Evolutionary conservation across 1,284 basidiomycete genomes (phyloP), one percentile per base, ranked within the genome.

Genomic region (Fomes fomentarius): DNA sequence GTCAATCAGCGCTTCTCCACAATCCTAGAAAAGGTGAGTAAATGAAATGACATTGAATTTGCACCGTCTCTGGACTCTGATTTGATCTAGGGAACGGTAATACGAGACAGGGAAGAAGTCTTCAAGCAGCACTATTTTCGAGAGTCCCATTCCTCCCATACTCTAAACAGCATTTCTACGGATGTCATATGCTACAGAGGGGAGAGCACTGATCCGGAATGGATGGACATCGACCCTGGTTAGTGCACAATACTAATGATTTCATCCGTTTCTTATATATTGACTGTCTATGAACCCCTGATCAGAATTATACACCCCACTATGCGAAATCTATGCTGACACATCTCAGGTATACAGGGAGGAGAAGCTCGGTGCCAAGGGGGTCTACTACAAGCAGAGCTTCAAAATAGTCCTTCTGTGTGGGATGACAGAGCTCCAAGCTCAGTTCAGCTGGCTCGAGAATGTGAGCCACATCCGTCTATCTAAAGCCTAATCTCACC

Each of bases 351-450:
- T 77, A 11, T 58, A 63, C 17, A 68, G 62, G 22, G 46, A 39
- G 1, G 50, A 50, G 10, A 34, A 38, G 4, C 6, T 14, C 4
- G 69, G 66, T 2, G 15, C 57, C 7, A 43, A 44, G 0, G 68
- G 69, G 12, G 45, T 50, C 4, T 76, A 71, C 47, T 83, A 75
- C 57, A 62, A 66, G 37, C 72, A 76, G 39, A 63, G 69, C 12
- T 82, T 74, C 60, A 74, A 77, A 19, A 69, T 84, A 46, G 69
- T 83, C 21, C 65, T 84, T 46, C 69, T 74, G 42, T 81, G 81
- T 52, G 82, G 82, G 6, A 63, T 80, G 37, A 76, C 77, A 0
- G 77, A 80, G 52, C 41, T 80, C 15, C 70, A 75, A 46, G 76
- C 78, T 0, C 73, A 77, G 50, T 69, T 79, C 11, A 58, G 67